Base-by-base conservation (phyloP, 306 rosid species). In the Leucaena leucocephala region DNA sequence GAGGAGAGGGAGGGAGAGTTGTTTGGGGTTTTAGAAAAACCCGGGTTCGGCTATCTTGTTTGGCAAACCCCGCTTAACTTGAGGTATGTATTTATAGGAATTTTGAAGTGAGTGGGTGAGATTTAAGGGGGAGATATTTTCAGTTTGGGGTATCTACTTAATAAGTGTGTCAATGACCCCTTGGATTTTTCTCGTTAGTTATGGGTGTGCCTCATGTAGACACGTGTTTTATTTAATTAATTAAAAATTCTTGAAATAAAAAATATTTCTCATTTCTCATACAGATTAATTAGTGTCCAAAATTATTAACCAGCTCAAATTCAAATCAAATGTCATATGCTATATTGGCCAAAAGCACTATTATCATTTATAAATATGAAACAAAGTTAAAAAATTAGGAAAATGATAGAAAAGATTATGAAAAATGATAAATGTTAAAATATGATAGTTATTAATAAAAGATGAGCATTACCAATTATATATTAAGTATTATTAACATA, bases 1-100 rank as follows among this genome's bases (percentile, higher is more conserved):
- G 27, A 2, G 61, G 4, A 55, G 8, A 35, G 8, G 36, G n/a
- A n/a, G 44, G 45, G 5, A 27, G 14, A 4, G 13, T 0, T 4
- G 10, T 6, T 52, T n/a, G 6, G 14, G 14, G 27, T 19, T 22
- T 7, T 1, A 6, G 8, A 63, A 63, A 82, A 75, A 76, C 8
- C 17, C n/a, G 81, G 61, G 77, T 54, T 89, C 45, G 76, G 83
- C 81, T 81, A 45, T 73, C 35, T 78, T 72, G 82, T 82, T 84
- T 36, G 86, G 89, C 93, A 92, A 92, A 90, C 96, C 66, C 33
- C 3, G 65, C 76, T 86, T 82, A 3, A 82, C 86, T 87, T 86
- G 48, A 84, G 68, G 67, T 36, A 67, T 82, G 64, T 84, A 86
- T 90, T 86, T 93, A 90, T 93, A 89, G 79, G 59, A 39, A 13